Percentiles rank a stretch among this genome's conserved stretches.
phyloP scores from a whole-genome alignment of 495 filamentous ascomycete species.

The Penicillium bialowiezense region DNA sequence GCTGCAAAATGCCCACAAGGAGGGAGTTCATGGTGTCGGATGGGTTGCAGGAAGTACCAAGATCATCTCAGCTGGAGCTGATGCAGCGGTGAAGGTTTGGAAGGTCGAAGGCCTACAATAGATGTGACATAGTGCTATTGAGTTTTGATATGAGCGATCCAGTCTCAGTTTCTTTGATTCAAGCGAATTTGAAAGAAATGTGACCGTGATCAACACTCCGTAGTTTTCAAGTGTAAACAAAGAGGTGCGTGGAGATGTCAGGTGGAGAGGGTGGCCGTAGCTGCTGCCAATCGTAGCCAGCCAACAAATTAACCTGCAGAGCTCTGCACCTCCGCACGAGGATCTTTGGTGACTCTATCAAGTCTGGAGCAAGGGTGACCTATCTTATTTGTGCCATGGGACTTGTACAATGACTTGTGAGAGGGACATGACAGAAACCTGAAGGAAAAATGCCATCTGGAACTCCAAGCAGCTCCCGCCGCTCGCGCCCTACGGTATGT shows the following conservation, averaged over 20 bases:
- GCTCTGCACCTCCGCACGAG: constrained; percentile 4
- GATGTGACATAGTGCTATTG: neutral
- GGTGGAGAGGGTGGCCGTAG: constrained; percentile 13
- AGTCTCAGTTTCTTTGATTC: neutral
- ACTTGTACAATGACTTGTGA: constrained; percentile 8
- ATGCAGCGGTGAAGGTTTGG: constrained; percentile 92
- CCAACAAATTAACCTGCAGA: constrained; percentile 9
- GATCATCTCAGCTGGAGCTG: constrained; percentile 76
- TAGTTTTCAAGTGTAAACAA: too few relatives aligned
- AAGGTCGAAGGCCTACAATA: constrained; percentile 62
- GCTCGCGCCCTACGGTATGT: constrained; percentile 41
- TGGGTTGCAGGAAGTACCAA: constrained; percentile 73
- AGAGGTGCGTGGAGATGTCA: constrained; percentile 11
- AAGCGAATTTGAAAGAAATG: neutral
- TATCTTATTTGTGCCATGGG: neutral
- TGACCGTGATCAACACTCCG: too few relatives aligned
- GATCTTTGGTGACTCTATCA: constrained; percentile 4
- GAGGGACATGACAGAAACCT: constrained; percentile 18
- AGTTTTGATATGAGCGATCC: neutral
- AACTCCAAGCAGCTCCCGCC: constrained; percentile 38
- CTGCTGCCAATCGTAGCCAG: constrained; percentile 2
- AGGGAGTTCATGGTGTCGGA: constrained; percentile 83
- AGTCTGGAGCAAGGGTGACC: constrained; percentile 1
- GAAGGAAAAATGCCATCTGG: constrained; percentile 24
- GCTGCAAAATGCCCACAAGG: constrained; percentile 83